Base-by-base conservation (phyloP, 768 basidiomycete genomes). In the Pulveroboletus sp. region DNA sequence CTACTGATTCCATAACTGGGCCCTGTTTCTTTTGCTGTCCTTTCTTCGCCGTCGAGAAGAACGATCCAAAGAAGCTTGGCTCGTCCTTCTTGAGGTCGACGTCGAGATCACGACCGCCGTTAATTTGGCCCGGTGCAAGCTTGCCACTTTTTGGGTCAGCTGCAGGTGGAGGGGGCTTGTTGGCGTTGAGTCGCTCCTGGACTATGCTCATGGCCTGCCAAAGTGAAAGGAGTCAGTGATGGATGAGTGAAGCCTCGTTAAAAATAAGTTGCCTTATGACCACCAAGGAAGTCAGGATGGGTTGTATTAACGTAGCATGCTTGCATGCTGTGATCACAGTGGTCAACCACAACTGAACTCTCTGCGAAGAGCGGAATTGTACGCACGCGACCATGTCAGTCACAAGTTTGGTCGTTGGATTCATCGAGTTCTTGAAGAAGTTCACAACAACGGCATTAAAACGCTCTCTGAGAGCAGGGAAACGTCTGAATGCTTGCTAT, bases 221-320 rank as follows among this genome's bases (percentile, higher is more conserved):
- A 49, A 52, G 33, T 5, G 43, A 54, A 42, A 14, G 27, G n/a
- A 32, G n/a, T 52, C 39, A 47, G 48, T 41, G 35, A 31, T 35
- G 33, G 8, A 37, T 4, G 17, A 15, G 26, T 17, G 21, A 15
- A 40, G 41, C 39, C 11, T 21, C 21, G 8, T 37, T 39, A 7
- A 49, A 50, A 30, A 39, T 8, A 15, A 61, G 62, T 35, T 47
- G 78, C 87, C 73, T 87, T 93, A 73, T 99, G 95, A 21, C 96
- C 96, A 54, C 84, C 89, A 65, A 99, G 81, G 73, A 99, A 98
- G 71, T 99, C 96, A 1, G 96, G 96, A 66, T 99, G 96, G 1
- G 95, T 98, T 12, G 96, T 98, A 73, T 99, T 99, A 62, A 99
- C 87, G 66, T 98, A 99, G 68, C 93, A 95, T 33, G 94, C 93